A percentile compares a stretch with the other conserved stretches of the same genome.
Conservation (phyloP, 1,284 basidiomycete species). For the Baeospora myosura region DNA sequence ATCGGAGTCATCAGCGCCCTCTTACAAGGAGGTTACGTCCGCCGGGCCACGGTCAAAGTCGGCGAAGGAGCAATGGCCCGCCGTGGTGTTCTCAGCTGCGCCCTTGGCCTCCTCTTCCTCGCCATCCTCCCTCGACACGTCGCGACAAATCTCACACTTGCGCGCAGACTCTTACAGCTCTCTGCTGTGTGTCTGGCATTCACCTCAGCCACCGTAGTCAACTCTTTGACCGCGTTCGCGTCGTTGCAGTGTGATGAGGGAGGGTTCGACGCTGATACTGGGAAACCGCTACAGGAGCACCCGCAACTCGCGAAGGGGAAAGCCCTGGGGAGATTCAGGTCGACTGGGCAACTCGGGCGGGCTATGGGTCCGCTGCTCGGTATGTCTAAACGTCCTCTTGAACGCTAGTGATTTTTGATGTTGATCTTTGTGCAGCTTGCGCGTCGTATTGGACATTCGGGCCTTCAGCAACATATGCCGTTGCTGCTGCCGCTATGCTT, state of each 20-base stretch:
- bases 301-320: conserved; percentile 75
- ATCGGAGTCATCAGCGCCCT: conserved; percentile 85
- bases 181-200: conserved; percentile 81
- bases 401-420: no score
- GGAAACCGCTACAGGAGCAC: conserved; percentile 46
- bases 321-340: conserved; percentile 79
- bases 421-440: conserved; percentile 45
- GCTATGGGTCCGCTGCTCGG: conserved; percentile 84
- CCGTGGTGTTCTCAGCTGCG: conserved; percentile 68
- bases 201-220: conserved; percentile 89
- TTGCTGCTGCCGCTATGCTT: conserved; percentile 60
- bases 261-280: conserved; percentile 45
- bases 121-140: conserved; percentile 58
- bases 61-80: conserved; percentile 77
- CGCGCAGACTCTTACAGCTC: conserved; percentile 59
- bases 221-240: conserved; percentile 78
- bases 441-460: conserved; percentile 84
- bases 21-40: conserved; percentile 87
- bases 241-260: conserved; percentile 80
- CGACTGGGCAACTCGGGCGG: conserved; percentile 82
- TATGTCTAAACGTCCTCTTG: no score
- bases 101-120: conserved; percentile 31
- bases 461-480: conserved; percentile 69
- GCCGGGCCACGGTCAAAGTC: conserved; percentile 59
- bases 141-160: conserved; percentile 32